Base-by-base conservation (phyloP, 2,329 filamentous ascomycete species). In the Trichothecium sympodiale region DNA sequence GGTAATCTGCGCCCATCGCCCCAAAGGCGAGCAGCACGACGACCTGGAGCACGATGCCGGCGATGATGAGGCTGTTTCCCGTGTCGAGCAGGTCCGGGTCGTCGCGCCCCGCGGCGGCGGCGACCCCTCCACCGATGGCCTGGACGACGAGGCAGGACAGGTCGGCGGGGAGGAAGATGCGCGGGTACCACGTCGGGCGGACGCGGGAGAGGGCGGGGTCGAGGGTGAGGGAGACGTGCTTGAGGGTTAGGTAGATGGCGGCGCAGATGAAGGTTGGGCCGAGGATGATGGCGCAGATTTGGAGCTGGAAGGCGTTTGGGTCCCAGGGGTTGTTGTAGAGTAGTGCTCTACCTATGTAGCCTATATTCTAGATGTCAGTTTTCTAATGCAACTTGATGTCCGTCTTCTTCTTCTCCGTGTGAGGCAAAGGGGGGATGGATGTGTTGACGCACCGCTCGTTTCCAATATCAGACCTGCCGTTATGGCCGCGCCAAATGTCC, bases 241-340 rank as follows among this genome's bases (percentile, higher is more conserved):
- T 75, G 40, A 80, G 67, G 4, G 71, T 77, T 17, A 80, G 66
- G 58, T 80, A 80, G 53, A 80, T 69, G 48, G 64, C 67, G 43
- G 74, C 71, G 54, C 73, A 75, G 54, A 78, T 61, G 39, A 80
- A 64, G 20, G 74, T 73, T 3, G 71, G 71, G n/a, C 60, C 69
- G 34, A 75, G 62, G 53, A 75, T 70, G 56, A 76, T 71, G 54
- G 64, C 60, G 55, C 65, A 66, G 51, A 78, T 75, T 42, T 77
- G 71, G 31, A 70, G 65, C 51, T 76, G 55, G 56, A 78, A 78
- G 40, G 66, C 64, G 36, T 56, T 41, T 12, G 60, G 47, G 52
- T 71, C 57, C 66, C 69, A 80, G 4, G 73, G 71, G 53, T 74
- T 72, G 31, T 53, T 32, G 47, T 66, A 53, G 29, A 77, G 60